Percentiles rank a stretch among this genome's conserved stretches.
phyloP scores from a whole-genome alignment of 495 filamentous ascomycete species.

The Xylaria flabelliformis region DNA sequence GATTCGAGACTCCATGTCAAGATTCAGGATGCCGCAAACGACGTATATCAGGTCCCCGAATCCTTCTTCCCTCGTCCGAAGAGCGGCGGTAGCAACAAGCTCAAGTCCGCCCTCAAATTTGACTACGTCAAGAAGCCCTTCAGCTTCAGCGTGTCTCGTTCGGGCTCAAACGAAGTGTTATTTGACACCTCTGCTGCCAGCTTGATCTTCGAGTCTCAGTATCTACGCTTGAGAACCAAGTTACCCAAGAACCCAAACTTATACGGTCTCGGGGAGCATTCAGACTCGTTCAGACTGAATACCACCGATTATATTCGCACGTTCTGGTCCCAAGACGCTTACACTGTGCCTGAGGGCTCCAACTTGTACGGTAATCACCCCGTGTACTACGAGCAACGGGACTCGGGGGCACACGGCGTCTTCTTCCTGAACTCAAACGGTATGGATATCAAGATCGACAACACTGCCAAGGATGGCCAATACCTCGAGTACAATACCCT shows the following conservation, averaged over 20 bases:
- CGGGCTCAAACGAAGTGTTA: slow-evolving; percentile 69
- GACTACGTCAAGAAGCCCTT: slow-evolving; percentile 72
- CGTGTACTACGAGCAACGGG: slow-evolving; percentile 81
- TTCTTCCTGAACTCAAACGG: slow-evolving; percentile 85
- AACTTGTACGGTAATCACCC: slow-evolving; percentile 88
- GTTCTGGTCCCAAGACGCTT: slow-evolving; percentile 80
- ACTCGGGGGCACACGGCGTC: slow-evolving; percentile 76
- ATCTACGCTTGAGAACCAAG: slow-evolving; percentile 71
- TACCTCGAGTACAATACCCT: slow-evolving; percentile 86
- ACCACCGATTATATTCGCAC: slow-evolving; percentile 80
- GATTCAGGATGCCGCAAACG: slow-evolving; percentile 76
- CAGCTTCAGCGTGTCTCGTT: slow-evolving; percentile 73
- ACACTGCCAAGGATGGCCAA: slow-evolving; percentile 64
- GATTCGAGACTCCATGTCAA: slow-evolving; percentile 81
- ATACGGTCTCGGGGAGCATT: slow-evolving; percentile 80
- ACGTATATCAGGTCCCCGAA: slow-evolving; percentile 80
- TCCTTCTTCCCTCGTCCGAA: slow-evolving; percentile 70
- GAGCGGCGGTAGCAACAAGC: slow-evolving; percentile 29
- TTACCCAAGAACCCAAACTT: slow-evolving; percentile 70
- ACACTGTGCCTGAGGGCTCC: slow-evolving; percentile 53
- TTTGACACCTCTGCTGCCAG: slow-evolving; percentile 76
- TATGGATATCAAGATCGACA: slow-evolving; percentile 86
- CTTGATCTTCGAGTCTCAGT: slow-evolving; percentile 81
- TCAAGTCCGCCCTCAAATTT: slow-evolving; percentile 65
- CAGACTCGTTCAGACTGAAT: slow-evolving; percentile 72